Base-by-base conservation (phyloP, 2,329 filamentous ascomycete species). In the Clarireedia paspali region DNA sequence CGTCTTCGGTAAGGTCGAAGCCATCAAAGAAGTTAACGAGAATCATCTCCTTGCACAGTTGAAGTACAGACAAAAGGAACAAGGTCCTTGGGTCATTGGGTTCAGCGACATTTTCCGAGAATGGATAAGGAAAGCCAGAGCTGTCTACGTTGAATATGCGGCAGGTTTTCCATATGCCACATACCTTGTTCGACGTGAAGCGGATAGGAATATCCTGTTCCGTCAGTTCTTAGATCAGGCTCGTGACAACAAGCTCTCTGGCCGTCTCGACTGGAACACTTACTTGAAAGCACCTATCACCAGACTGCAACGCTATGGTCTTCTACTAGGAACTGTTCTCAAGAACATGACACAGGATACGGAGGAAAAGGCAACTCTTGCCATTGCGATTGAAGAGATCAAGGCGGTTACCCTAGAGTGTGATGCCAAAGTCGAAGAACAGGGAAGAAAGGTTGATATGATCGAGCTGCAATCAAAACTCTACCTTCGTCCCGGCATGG, bases 71-170 rank as follows among this genome's bases (percentile, higher is more conserved):
- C 94, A 99, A 70, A 88, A 94, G 66, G 94, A 97, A 69, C 92
- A 99, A 73, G 94, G 94, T 0, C 94, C 94, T 0, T 99, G 91
- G 84, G 86, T 99, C 57, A 78, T 82, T 12, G 94, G 94, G 3
- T 96, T 96, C 72, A 96, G 91, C 68, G 94, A 97, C 67, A 89
- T 99, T 50, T 97, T 99, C 76, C 80, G 94, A 57, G 94, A 99
- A 73, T 99, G 94, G 94, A 96, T 97, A 60, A 83, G 94, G 60
- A 97, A 96, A 71, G 94, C 94, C 34, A 90, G 87, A 70, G 76
- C 80, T 2, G 87, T 89, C 10, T 99, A 97, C 69, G 84, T 96
- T 59, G 91, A 95, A 57, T 99, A 97, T 70, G 92, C 92, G 40
- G 85, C 87, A 1, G 85, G 85, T 0, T 97, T 94, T 64, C 92